Conservation (phyloP, 2,329 filamentous ascomycete species). For the Proliferodiscus dingleyae region DNA sequence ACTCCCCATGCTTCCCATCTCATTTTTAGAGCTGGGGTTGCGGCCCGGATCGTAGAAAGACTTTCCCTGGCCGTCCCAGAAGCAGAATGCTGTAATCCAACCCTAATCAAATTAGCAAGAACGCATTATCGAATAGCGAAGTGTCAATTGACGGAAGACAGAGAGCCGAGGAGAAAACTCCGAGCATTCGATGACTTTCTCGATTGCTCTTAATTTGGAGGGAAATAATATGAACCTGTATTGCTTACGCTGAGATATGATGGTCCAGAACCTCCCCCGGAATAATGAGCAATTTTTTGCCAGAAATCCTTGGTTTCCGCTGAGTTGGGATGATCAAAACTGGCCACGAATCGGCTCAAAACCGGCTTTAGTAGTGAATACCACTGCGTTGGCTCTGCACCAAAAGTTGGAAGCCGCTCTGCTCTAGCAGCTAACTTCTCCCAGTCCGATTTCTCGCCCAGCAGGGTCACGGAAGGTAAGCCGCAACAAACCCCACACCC, state of each 20-base stretch:
- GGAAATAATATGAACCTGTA: too few relatives aligned
- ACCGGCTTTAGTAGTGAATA: slow-evolving; percentile 33
- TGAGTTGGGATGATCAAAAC: slow-evolving; percentile 28
- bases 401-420: slow-evolving; percentile 32
- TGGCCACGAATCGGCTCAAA: slow-evolving; percentile 31
- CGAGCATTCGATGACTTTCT: background rate
- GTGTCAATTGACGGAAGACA: background rate
- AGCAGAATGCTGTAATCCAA: slow-evolving; percentile 35
- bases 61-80: slow-evolving; percentile 29
- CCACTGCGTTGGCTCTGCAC: slow-evolving; percentile 30
- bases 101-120: slow-evolving; percentile 27
- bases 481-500: slow-evolving; percentile 35
- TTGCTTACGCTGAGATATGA: too few relatives aligned
- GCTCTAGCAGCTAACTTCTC: slow-evolving; percentile 28
- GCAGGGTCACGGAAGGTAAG: slow-evolving; percentile 47
- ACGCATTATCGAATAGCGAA: too few relatives aligned
- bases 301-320: slow-evolving; percentile 32
- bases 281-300: slow-evolving; percentile 26
- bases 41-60: background rate
- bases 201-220: too few relatives aligned
- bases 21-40: background rate
- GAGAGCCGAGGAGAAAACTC: background rate
- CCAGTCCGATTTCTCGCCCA: slow-evolving; percentile 45
- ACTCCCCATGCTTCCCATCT: background rate
- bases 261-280: slow-evolving; percentile 15